Base-by-base conservation (phyloP, 306 rosid species). In the Dryas drummondii region DNA sequence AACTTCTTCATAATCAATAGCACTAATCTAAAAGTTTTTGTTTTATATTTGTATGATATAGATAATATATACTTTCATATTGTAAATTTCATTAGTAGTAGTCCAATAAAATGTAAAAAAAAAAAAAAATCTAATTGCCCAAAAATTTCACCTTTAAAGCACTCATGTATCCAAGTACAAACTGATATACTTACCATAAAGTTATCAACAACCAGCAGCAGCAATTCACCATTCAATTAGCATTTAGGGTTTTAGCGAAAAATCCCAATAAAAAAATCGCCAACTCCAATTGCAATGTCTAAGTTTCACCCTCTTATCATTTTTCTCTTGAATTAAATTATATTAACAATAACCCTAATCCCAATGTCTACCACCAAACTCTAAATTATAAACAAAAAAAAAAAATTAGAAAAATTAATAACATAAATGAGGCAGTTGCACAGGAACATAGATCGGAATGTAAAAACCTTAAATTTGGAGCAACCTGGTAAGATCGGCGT, bases 401-500 rank as follows among this genome's bases (percentile, higher is more conserved):
- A 41, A 46, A 3, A 5, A 37, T 5, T 32, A 27, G 2, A 60
- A 26, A 60, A 60, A 32, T 37, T 32, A 13, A 48, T 5, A 62
- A 9, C 3, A 32, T 2, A 32, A 32, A 32, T 32, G 37, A 32
- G 37, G 37, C 37, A 17, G 5, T 44, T 44, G 8, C 4, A 65
- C 8, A 7, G 40, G 42, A 8, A 47, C 10, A 58, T 45, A 57
- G 76, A 72, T 57, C 76, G 67, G 16, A 5, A 47, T 22, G 14
- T 7, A 15, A 44, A 71, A 8, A 2, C 0, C 2, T 12, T 19
- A 9, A 45, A 44, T 9, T 57, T 0, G 40, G 22, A 9, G 51
- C 7, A 0, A 71, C 76, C 76, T 57, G 76, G 22, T 1, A 67
- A 57, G 76, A 72, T 72, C 56, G 55, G 45, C 7, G 46, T 6